phyloP scores from a whole-genome alignment of 345 rosid species.

The Linum lewisii region DNA sequence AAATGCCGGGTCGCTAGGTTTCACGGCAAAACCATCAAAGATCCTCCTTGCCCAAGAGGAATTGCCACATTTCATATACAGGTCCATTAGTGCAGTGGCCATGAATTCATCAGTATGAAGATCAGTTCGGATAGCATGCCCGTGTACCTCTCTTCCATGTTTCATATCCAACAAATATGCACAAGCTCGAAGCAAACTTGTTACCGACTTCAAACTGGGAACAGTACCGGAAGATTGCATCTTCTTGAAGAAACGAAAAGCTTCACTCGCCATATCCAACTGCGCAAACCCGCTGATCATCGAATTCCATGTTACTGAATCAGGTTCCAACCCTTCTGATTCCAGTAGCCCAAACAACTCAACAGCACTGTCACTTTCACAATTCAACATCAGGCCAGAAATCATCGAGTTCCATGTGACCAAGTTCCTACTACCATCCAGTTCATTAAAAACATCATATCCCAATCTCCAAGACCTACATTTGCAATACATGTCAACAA shows the following conservation, averaged over 20 bases:
- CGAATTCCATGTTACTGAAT: constrained; percentile 65
- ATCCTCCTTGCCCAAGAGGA: constrained; percentile 31
- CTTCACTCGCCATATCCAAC: constrained; percentile 34
- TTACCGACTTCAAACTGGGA: constrained; percentile 45
- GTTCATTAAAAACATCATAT: constrained; percentile 29
- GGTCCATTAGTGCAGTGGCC: constrained; percentile 43
- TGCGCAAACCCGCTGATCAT: constrained; percentile 55
- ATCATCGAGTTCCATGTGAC: constrained; percentile 51
- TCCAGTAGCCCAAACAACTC: constrained; percentile 37
- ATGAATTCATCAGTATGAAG: constrained; percentile 28
- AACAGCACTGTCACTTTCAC: constrained; percentile 34
- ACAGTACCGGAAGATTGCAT: constrained; percentile 33
- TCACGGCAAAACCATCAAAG: constrained; percentile 34
- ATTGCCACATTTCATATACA: constrained; percentile 58
- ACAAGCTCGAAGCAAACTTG: constrained; percentile 56
- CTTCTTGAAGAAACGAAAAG: constrained; percentile 41
- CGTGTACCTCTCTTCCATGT: constrained; percentile 53
- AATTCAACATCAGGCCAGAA: constrained; percentile 52
- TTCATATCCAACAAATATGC: constrained; percentile 35
- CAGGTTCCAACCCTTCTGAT: constrained; percentile 41
- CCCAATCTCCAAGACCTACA: constrained; percentile 44
- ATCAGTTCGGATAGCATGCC: constrained; percentile 31
- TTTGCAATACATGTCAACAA: constrained; percentile 58
- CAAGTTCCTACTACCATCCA: constrained; percentile 36
- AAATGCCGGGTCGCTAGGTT: constrained; percentile 50